These are phyloP conservation scores for Annulohypoxylon bovei DNA, from an alignment of 495 filamentous ascomycete species.

Conservation along the genomic window DNA sequence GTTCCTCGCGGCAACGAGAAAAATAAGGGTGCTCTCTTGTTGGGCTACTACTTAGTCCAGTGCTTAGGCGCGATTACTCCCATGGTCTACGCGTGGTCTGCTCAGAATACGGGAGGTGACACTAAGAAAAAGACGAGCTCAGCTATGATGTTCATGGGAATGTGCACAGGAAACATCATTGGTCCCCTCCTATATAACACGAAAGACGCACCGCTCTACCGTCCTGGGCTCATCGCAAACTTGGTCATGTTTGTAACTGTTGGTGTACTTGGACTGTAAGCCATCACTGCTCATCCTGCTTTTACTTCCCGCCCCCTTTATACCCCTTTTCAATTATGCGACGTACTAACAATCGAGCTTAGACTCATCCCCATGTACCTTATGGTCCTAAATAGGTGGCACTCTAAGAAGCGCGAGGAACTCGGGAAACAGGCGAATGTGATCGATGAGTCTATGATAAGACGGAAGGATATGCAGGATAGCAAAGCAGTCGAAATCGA, in stretches of 20 bases:
- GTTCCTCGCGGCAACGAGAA: constrained; percentile 62
- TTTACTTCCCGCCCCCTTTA: background rate
- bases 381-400: constrained; percentile 57
- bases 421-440: constrained; percentile 56
- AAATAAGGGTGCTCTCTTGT: constrained; percentile 53
- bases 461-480: constrained; percentile 53
- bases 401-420: constrained; percentile 55
- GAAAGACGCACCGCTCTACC: constrained; percentile 67
- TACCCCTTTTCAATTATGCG: background rate
- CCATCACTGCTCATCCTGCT: constrained; percentile 1
- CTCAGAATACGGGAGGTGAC: constrained; percentile 72
- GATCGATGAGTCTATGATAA: constrained; percentile 54
- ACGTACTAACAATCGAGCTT: constrained; percentile 9
- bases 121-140: constrained; percentile 75
- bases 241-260: constrained; percentile 54
- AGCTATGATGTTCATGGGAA: constrained; percentile 68
- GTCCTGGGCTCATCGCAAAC: constrained; percentile 64
- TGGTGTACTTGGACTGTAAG: constrained; percentile 51
- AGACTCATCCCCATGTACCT: constrained; percentile 60
- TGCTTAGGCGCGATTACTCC: constrained; percentile 59
- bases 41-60: constrained; percentile 55
- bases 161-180: constrained; percentile 69
- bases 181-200: constrained; percentile 70
- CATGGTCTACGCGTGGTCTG: constrained; percentile 73
- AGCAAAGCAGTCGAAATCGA: constrained; percentile 59